Evolutionary conservation across 139 green algal species (phyloP).

Genomic region (Micractinium sp.): DNA sequence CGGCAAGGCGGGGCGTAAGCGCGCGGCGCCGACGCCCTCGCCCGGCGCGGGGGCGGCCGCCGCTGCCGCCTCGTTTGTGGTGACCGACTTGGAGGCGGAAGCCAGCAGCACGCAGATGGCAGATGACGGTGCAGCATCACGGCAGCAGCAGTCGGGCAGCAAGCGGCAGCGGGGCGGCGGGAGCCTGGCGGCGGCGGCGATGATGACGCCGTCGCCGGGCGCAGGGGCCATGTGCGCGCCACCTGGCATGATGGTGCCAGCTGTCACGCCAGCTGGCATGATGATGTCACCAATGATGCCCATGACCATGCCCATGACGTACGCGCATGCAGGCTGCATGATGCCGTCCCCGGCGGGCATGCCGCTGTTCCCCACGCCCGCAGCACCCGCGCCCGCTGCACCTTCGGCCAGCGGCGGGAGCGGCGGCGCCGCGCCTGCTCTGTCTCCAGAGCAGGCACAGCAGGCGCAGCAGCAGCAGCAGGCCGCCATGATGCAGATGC

Average conservation of each 20-base stretch:
- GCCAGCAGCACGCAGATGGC: conserved; percentile 16
- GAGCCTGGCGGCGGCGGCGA: background rate
- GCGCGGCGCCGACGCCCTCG: background rate
- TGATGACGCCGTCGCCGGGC: background rate
- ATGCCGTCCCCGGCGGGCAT: background rate
- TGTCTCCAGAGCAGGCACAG: background rate
- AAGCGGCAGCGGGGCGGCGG: background rate
- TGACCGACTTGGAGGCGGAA: background rate
- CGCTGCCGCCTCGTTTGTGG: background rate
- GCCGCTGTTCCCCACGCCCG: background rate
- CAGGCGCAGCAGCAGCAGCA: conserved; percentile 24
- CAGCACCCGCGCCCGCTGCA: background rate
- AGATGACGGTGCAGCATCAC: background rate
- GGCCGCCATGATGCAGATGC: conserved; percentile 4
- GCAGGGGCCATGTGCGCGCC: background rate
- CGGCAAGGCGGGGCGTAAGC: background rate
- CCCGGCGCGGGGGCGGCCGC: background rate
- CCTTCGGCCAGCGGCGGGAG: background rate
- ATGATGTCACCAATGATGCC: background rate
- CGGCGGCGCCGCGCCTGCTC: background rate
- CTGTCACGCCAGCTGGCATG: conserved; percentile 1
- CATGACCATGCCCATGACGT: background rate
- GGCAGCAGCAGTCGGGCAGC: background rate
- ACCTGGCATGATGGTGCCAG: background rate
- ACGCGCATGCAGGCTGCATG: background rate